Percentiles rank a stretch among this genome's conserved stretches.
phyloP scores from a whole-genome alignment of 2,329 filamentous ascomycete species.

The Tolypocladium tropicale region DNA sequence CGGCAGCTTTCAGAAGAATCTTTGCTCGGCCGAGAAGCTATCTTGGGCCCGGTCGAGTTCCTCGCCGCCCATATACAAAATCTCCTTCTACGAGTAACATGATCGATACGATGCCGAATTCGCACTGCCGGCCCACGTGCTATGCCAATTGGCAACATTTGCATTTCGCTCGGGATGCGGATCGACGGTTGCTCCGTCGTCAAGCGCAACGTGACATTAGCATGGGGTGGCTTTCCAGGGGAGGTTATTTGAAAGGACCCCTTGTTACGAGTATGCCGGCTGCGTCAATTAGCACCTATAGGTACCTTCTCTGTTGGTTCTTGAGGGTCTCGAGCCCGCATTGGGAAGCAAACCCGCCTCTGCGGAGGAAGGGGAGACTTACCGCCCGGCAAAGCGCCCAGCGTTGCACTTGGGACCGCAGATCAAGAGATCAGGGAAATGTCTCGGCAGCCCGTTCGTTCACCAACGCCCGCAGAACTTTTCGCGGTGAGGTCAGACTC shows the following conservation, averaged over 20 bases:
- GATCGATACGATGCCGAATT: not conserved
- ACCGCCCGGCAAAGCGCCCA: not conserved
- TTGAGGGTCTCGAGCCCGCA: not conserved
- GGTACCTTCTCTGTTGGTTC: not conserved
- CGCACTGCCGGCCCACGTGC: not conserved
- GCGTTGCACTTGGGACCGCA: not conserved
- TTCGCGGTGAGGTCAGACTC: not conserved
- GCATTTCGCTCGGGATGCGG: not conserved
- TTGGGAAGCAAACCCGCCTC: not conserved
- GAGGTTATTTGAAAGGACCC: not conserved
- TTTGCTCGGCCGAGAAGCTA: not conserved
- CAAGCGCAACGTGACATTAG: not conserved
- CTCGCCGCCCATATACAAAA: not conserved
- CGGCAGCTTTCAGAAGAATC: not conserved
- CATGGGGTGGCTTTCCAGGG: not conserved
- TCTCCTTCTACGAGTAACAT: not conserved
- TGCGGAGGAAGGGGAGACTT: not conserved
- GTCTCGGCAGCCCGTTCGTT: not conserved
- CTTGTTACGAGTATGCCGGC: not conserved
- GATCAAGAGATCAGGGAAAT: not conserved
- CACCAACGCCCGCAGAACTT: not conserved
- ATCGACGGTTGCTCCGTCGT: not conserved
- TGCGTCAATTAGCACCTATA: not conserved
- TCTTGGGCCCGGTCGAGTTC: not conserved
- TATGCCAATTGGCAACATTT: not conserved